Evolutionary conservation across 2,329 filamentous ascomycete genomes (phyloP), one percentile per base, ranked within the genome.

Genomic region (Arachnomyces sp.): DNA sequence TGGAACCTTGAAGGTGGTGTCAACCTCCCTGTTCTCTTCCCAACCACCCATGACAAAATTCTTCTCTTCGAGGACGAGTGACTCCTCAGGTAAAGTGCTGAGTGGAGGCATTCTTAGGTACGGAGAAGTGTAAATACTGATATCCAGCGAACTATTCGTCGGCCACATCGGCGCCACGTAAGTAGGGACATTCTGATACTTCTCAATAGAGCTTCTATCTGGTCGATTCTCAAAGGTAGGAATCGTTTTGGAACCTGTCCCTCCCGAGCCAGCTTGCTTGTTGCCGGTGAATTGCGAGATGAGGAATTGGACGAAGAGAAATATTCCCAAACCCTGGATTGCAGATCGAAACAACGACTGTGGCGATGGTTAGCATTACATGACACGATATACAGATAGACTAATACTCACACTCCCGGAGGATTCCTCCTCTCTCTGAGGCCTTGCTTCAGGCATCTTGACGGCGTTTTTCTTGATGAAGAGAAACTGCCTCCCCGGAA

Each of bases 111-210:
- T 77, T 28, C 77, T 74, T 49, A 84, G 73, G 7, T 82, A 84
- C 9, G 85, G 77, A 35, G 88, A 90, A 40, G 96, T 76, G 52
- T 90, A 92, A 57, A 98, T 77, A 50, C 78, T 72, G 52, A 98
- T 78, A 62, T 98, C 92, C 51, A 98, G 65, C 44, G 77, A 69
- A 53, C 79, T 85, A 58, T 92, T 79, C 35, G 75, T 68, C 2
- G 86, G 80, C 92, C 92, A 98, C 55, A 96, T 87, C 15, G 92
- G 89, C 29, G 84, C 84, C 45, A 95, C 72, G 42, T 73, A 75
- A 49, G 81, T 74, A 1, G 88, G 87, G 13, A 86, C 65, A 1
- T 65, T 61, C 52, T 74, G 84, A 59, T 81, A 82, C 37, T 72
- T 65, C 15, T 80, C 81, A 50, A 64, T 80, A 61, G 55, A 56